Conservation (phyloP, 2,329 filamentous ascomycete genomes). For the Helicocarpus griseus region DNA sequence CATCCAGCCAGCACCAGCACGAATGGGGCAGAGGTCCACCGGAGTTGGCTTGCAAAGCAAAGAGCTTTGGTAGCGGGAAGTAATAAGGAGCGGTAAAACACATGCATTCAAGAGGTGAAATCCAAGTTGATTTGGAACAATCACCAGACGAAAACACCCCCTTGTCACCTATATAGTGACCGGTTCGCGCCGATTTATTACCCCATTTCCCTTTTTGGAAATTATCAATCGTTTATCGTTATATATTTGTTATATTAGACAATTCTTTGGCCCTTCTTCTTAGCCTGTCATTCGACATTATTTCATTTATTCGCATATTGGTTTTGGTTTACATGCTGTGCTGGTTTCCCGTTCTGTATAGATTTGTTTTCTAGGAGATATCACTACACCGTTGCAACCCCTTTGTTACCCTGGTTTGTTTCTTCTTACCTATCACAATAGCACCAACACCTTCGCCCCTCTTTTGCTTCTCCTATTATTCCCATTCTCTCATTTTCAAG, state of each 20-base stretch:
- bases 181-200: too few species aligned
- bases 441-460: too few species aligned
- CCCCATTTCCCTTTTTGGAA: too few species aligned
- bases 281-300: not conserved
- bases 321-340: too few species aligned
- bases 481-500: too few species aligned
- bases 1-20: conserved; percentile 20
- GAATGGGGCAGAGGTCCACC: conserved; percentile 27
- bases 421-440: too few species aligned
- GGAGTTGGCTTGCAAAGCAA: conserved; percentile 37
- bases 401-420: too few species aligned
- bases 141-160: not conserved
- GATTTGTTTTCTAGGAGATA: not conserved
- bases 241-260: not conserved
- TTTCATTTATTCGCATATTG: not conserved
- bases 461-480: too few species aligned
- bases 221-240: too few species aligned
- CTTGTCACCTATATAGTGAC: too few species aligned
- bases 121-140: not conserved
- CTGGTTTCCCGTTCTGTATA: not conserved
- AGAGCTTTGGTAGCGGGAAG: conserved; percentile 18
- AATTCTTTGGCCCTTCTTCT: not conserved
- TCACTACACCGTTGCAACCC: too few species aligned
- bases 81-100: not conserved
- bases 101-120: too few species aligned